Conservation (phyloP, 805 yeast genomes). For the Yarrowia alimentaria region DNA sequence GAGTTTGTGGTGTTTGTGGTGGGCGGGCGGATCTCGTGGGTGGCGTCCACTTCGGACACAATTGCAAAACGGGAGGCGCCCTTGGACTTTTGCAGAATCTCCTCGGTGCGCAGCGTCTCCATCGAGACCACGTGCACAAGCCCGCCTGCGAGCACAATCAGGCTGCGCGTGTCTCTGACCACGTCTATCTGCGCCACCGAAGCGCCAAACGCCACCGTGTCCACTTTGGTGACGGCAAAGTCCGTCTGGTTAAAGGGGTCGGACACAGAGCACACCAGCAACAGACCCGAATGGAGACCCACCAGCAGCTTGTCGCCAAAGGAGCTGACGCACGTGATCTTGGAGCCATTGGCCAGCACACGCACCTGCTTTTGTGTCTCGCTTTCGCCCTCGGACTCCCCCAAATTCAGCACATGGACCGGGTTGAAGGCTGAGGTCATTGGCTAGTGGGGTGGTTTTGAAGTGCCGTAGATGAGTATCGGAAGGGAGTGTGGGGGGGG, state of each 20-base stretch:
- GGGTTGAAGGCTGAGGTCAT: slow-evolving; percentile 23
- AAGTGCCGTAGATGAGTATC: neutral
- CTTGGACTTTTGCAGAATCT: slow-evolving; percentile 40
- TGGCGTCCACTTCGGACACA: slow-evolving; percentile 30
- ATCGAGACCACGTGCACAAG: slow-evolving; percentile 40
- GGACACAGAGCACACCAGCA: slow-evolving; percentile 33
- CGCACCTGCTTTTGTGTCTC: slow-evolving; percentile 7
- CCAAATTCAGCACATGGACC: slow-evolving; percentile 20
- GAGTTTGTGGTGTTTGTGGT: neutral
- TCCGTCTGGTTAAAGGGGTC: slow-evolving; percentile 32
- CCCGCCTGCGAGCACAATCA: slow-evolving; percentile 39
- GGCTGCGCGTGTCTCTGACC: slow-evolving; percentile 38
- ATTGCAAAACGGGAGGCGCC: slow-evolving; percentile 39
- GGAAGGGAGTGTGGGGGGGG: neutral
- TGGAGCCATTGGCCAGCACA: slow-evolving; percentile 11
- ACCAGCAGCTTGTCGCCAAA: slow-evolving; percentile 36
- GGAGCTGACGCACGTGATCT: slow-evolving; percentile 31
- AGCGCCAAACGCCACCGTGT: slow-evolving; percentile 32
- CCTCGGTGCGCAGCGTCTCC: slow-evolving; percentile 38
- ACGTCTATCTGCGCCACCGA: slow-evolving; percentile 41
- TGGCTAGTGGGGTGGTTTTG: neutral
- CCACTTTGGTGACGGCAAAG: slow-evolving; percentile 31
- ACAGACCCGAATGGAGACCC: slow-evolving; percentile 37
- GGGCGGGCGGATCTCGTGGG: neutral
- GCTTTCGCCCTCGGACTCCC: neutral